phyloP scores from a whole-genome alignment of 73 alveolate genomes.

The Paramecium bursaria region DNA sequence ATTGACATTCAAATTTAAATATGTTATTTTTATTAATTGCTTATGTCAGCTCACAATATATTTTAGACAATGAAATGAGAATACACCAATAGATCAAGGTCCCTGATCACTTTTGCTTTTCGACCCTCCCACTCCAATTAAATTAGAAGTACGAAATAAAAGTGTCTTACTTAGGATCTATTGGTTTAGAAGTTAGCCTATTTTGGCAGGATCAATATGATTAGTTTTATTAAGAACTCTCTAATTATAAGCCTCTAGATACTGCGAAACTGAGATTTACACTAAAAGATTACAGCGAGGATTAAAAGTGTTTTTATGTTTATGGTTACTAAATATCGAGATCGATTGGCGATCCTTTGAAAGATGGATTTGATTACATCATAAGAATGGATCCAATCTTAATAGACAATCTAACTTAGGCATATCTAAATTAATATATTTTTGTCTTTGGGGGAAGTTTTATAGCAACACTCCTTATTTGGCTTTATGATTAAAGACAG shows the following conservation, averaged over 20 bases:
- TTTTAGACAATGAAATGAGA: neutral
- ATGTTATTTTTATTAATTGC: neutral
- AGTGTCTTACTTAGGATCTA: slow-evolving; percentile 18
- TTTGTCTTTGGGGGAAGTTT: too few relatives aligned
- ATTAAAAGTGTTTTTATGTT: neutral
- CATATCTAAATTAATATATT: neutral
- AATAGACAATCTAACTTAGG: slow-evolving; percentile 4
- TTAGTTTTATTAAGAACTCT: neutral
- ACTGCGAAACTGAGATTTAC: slow-evolving; percentile 15
- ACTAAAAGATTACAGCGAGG: neutral
- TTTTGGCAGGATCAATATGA: slow-evolving; percentile 17
- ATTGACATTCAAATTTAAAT: slow-evolving; percentile 32
- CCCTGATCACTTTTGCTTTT: neutral
- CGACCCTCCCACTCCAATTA: neutral
- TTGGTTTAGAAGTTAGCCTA: neutral
- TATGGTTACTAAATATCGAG: slow-evolving; percentile 7
- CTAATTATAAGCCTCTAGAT: slow-evolving; percentile 2
- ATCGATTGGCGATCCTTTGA: neutral
- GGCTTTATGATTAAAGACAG: too few relatives aligned
- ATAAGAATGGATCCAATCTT: neutral
- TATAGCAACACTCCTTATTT: too few relatives aligned
- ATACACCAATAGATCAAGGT: neutral
- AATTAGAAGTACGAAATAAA: neutral
- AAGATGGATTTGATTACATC: neutral
- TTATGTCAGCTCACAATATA: neutral